Evolutionary conservation across 306 rosid species (phyloP), one percentile per base, ranked within the genome.

Genomic region (Dalbergia cultrata): DNA sequence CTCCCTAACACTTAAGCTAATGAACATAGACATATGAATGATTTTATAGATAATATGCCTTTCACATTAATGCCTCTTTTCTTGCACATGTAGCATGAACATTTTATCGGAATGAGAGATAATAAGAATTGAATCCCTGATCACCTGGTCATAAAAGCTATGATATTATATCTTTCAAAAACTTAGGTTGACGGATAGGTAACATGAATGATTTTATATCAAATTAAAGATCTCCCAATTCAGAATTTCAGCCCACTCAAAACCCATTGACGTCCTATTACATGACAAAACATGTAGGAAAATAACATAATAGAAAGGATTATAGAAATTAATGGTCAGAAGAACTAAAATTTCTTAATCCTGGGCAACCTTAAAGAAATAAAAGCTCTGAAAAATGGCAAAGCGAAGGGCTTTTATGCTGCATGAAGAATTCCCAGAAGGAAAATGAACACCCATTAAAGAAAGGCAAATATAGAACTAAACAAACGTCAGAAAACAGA

Each of bases 371-470:
- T 57, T 4, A n/a, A 74, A 54, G 19, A 8, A 6, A 9, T 4
- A 41, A 64, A 26, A 26, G 4, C 61, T 18, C 16, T 33, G 13
- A 13, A 39, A 53, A 67, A 47, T 22, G 44, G 44, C 13, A 66
- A 31, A 44, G 17, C 44, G 12, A 9, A 6, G 4, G 61, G 58
- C 7, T 53, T 59, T 70, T 56, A 26, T 19, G 45, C 65, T 31
- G 11, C 22, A 70, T 41, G 21, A 58, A 21, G n/a, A 50, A 65
- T 57, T 45, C 77, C 84, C 79, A 79, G 76, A 75, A 57, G 50
- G 52, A 75, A 71, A 64, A 63, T 68, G 13, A 53, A 19, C 47
- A 52, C 64, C 74, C 65, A 77, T 34, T 57, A 49, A 19, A n/a
- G 59, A 59, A 50, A 37, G 43, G 34, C 18, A 22, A 67, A 41